Percentiles rank a stretch among this genome's conserved stretches.
phyloP scores from a whole-genome alignment of 139 green algal species.

The Closterium sp. region DNA sequence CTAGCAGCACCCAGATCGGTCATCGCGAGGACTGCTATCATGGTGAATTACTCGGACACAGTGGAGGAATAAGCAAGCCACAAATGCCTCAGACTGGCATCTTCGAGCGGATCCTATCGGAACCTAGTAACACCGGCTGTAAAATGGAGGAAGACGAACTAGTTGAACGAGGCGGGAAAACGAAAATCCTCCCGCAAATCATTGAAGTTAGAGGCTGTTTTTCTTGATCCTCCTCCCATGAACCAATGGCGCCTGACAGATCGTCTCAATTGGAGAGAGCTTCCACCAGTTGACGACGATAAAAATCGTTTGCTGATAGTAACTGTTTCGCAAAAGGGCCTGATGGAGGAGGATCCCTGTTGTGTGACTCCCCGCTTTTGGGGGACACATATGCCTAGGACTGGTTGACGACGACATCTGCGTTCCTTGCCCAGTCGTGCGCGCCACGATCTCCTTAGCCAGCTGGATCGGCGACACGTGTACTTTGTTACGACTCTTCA shows the following conservation, averaged over 20 bases:
- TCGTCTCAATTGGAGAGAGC: too few relatives aligned
- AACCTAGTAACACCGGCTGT: background rate
- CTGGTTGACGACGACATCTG: too few relatives aligned
- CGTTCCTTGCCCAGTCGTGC: too few relatives aligned
- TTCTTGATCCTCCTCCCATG: background rate
- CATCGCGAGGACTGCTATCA: background rate
- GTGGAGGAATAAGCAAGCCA: background rate
- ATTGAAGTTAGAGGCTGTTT: background rate
- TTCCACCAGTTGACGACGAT: background rate
- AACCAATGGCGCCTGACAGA: background rate
- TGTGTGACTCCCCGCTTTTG: too few relatives aligned
- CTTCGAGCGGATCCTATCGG: background rate
- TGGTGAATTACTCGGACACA: background rate
- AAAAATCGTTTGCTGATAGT: background rate
- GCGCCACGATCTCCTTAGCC: background rate
- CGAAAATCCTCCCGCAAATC: background rate
- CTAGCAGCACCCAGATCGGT: background rate
- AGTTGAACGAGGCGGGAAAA: background rate
- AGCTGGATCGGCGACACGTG: background rate
- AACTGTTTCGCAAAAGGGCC: too few relatives aligned
- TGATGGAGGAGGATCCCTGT: too few relatives aligned
- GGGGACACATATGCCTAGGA: too few relatives aligned
- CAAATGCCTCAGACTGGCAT: background rate
- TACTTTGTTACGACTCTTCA: background rate
- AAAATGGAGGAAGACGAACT: background rate